phyloP scores from a whole-genome alignment of 108 stramenopile genomes.

The Cyclostephanos invisitatus region DNA sequence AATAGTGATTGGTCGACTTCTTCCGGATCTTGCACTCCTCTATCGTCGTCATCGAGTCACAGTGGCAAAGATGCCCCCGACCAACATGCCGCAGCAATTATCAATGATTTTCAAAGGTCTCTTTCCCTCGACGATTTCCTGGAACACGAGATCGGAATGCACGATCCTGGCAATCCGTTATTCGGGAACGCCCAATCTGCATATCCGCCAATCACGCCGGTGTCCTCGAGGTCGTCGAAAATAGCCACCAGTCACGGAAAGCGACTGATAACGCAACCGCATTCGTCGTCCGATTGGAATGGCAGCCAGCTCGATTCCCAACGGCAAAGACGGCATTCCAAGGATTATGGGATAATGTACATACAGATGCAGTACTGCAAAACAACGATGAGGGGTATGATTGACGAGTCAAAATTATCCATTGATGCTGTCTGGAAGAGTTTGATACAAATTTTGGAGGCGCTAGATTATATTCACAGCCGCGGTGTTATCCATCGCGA shows the following conservation, averaged over 20 bases:
- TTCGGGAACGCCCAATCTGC: conserved; percentile 8
- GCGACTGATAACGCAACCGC: background rate
- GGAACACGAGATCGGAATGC: conserved; percentile 41
- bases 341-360: conserved; percentile 36
- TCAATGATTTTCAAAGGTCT: conserved; percentile 7
- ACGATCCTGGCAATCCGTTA: conserved; percentile 38
- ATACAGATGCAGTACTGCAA: conserved; percentile 86
- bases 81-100: background rate
- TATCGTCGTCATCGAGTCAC: conserved; percentile 5
- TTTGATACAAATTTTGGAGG: conserved; percentile 80
- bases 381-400: conserved; percentile 74
- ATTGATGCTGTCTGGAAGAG: conserved; percentile 68
- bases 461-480: conserved; percentile 73
- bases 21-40: conserved; percentile 18
- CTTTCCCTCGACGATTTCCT: conserved; percentile 45
- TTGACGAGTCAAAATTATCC: conserved; percentile 60
- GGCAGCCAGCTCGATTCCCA: background rate
- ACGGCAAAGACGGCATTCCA: conserved; percentile 11
- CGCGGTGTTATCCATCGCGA: conserved; percentile 72
- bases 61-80: background rate
- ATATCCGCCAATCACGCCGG: conserved; percentile 7
- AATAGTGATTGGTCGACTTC: conserved; percentile 12
- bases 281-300: conserved; percentile 17
- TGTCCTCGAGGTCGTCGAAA: conserved; percentile 7
- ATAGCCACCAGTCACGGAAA: background rate